A percentile compares a stretch with the other conserved stretches of the same genome.
Evolutionary conservation across 2,329 filamentous ascomycete species (phyloP).

Genomic region (Diaporthe vexans): DNA sequence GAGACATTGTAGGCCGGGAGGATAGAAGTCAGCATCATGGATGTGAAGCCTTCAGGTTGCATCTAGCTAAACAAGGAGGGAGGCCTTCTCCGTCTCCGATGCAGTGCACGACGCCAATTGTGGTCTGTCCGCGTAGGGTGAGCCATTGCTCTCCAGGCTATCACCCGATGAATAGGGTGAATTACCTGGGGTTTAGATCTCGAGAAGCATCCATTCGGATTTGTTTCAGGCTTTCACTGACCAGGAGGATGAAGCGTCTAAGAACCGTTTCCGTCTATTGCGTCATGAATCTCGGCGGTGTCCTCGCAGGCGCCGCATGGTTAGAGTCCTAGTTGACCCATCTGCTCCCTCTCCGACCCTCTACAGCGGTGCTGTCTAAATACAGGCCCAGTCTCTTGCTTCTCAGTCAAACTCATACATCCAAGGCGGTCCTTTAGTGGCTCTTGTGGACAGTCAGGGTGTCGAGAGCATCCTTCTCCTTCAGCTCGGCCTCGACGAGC

Average conservation of each 20-base stretch:
- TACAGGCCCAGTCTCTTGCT: not conserved
- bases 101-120: not conserved
- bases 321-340: slow-evolving; percentile 30
- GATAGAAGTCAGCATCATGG: not conserved
- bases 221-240: not conserved
- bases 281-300: slow-evolving; percentile 30
- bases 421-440: slow-evolving; percentile 51
- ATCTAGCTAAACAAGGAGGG: not conserved
- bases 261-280: slow-evolving; percentile 39
- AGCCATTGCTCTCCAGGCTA: not conserved
- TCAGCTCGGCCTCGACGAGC: slow-evolving; percentile 61
- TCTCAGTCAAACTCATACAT: not conserved
- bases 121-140: not conserved
- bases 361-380: not conserved
- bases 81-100: not conserved
- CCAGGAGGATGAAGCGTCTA: slow-evolving; percentile 34
- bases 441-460: slow-evolving; percentile 64
- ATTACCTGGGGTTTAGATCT: not conserved
- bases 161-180: not conserved
- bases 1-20: no score
- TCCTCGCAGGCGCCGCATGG: slow-evolving; percentile 33
- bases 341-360: not conserved
- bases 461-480: slow-evolving; percentile 68
- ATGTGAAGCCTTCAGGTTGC: not conserved
- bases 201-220: not conserved